A percentile compares a stretch with the other conserved stretches of the same genome.
phyloP scores from a whole-genome alignment of 352 stramenopile genomes.

The Phytopythium cucurbitacearum region DNA sequence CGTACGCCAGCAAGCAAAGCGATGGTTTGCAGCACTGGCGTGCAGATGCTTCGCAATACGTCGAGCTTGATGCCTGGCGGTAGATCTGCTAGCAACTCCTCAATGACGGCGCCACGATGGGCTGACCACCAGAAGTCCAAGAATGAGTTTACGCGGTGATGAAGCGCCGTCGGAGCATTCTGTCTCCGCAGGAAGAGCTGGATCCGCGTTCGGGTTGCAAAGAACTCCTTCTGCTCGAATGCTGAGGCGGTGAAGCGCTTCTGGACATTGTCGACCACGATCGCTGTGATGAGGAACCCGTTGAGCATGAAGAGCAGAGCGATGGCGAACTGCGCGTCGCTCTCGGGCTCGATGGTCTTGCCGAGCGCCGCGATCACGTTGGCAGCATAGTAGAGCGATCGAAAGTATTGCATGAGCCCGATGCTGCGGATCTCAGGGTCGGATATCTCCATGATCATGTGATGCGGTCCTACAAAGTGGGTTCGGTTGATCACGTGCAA shows the following conservation, averaged over 20 bases:
- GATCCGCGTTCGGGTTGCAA: conserved; percentile 42
- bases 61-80: conserved; percentile 40
- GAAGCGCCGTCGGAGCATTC: conserved; percentile 35
- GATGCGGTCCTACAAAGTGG: conserved; percentile 11
- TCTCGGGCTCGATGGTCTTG: conserved; percentile 39
- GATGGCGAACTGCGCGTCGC: conserved; percentile 23
- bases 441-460: conserved; percentile 2
- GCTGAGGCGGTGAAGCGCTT: conserved; percentile 50
- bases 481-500: conserved; percentile 13
- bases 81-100: conserved; percentile 43
- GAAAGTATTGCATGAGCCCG: conserved; percentile 22
- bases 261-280: conserved; percentile 48
- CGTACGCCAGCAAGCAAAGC: conserved; percentile 25
- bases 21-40: conserved; percentile 41
- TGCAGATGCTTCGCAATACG: conserved; percentile 39
- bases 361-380: conserved; percentile 35
- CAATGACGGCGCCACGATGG: conserved; percentile 42
- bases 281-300: conserved; percentile 32
- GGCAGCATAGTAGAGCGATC: conserved; percentile 38
- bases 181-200: conserved; percentile 50
- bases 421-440: conserved; percentile 11
- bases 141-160: conserved; percentile 54
- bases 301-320: conserved; percentile 45
- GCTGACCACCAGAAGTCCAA: conserved; percentile 70
- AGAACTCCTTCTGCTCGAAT: conserved; percentile 57